These are phyloP conservation scores for Talaromyces piceae DNA, from an alignment of 2,329 filamentous ascomycete genomes.

Conservation along the genomic window DNA sequence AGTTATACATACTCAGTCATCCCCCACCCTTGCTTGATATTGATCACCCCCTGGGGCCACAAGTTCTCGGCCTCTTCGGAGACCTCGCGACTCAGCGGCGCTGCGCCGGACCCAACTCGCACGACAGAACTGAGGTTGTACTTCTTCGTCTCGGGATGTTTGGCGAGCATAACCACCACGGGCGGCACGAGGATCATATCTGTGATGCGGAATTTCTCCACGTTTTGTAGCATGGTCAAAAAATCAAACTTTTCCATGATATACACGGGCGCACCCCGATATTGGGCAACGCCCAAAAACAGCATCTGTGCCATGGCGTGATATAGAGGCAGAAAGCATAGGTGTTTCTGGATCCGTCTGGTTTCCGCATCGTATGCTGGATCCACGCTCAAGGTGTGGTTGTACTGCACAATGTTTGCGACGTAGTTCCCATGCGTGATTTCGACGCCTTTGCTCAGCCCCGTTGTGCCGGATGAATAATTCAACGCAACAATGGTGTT, in stretches of 20 bases:
- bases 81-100: slow-evolving; percentile 51
- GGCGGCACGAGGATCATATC: slow-evolving; percentile 63
- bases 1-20: slow-evolving; percentile 28
- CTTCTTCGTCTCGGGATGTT: slow-evolving; percentile 57
- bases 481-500: slow-evolving; percentile 59
- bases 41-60: slow-evolving; percentile 44
- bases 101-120: slow-evolving; percentile 57
- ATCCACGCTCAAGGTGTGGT: slow-evolving; percentile 41
- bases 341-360: slow-evolving; percentile 33
- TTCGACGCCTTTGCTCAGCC: slow-evolving; percentile 75
- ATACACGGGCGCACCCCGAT: slow-evolving; percentile 59
- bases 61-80: slow-evolving; percentile 52
- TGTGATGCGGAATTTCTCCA: slow-evolving; percentile 63
- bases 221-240: slow-evolving; percentile 58
- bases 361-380: slow-evolving; percentile 42
- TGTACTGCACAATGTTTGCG: slow-evolving; percentile 58
- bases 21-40: slow-evolving; percentile 69
- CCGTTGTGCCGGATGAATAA: slow-evolving; percentile 68
- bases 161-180: slow-evolving; percentile 64
- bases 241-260: slow-evolving; percentile 76
- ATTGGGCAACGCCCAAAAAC: slow-evolving; percentile 54
- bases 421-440: slow-evolving; percentile 73
- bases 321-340: slow-evolving; percentile 72
- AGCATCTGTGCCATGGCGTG: slow-evolving; percentile 63
- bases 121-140: slow-evolving; percentile 63